Conservation (phyloP, 2,329 filamentous ascomycete genomes). For the Aspergillus melleus region DNA sequence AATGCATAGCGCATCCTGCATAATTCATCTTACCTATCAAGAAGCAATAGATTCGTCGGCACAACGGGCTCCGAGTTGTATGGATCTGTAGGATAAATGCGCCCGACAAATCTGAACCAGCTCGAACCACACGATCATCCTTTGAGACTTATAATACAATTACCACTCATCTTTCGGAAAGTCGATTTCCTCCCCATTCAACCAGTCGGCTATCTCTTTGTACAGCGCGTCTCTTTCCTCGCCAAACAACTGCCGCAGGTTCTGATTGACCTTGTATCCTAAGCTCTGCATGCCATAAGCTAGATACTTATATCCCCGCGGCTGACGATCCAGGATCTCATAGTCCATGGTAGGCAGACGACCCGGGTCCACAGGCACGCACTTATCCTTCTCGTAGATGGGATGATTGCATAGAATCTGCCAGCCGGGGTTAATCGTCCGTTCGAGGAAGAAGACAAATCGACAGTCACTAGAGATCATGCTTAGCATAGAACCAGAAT, state of each 20-base stretch:
- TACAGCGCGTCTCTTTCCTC: too few relatives aligned
- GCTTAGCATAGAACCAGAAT: too few relatives aligned
- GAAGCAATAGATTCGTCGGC: background rate
- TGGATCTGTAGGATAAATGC: background rate
- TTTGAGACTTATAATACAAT: too few relatives aligned
- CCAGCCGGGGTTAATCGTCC: background rate
- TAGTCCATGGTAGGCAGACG: background rate
- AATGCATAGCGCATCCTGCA: background rate
- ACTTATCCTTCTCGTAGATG: conserved; percentile 5
- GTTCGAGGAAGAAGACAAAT: background rate
- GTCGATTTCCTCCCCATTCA: too few relatives aligned
- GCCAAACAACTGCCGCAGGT: too few relatives aligned
- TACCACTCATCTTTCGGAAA: too few relatives aligned
- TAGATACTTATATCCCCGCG: conserved; percentile 1
- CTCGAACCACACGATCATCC: too few relatives aligned
- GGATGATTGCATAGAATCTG: conserved; percentile 6
- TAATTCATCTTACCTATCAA: background rate
- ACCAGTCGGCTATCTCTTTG: too few relatives aligned
- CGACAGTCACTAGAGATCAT: background rate
- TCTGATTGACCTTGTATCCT: too few relatives aligned
- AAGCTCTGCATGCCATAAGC: background rate
- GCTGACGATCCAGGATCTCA: background rate
- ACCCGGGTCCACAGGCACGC: background rate
- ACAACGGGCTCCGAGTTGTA: background rate
- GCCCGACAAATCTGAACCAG: too few relatives aligned